A percentile compares a stretch with the other conserved stretches of the same genome.
Evolutionary conservation across 495 filamentous ascomycete species (phyloP).

Genomic region (Pyronema omphalodes): DNA sequence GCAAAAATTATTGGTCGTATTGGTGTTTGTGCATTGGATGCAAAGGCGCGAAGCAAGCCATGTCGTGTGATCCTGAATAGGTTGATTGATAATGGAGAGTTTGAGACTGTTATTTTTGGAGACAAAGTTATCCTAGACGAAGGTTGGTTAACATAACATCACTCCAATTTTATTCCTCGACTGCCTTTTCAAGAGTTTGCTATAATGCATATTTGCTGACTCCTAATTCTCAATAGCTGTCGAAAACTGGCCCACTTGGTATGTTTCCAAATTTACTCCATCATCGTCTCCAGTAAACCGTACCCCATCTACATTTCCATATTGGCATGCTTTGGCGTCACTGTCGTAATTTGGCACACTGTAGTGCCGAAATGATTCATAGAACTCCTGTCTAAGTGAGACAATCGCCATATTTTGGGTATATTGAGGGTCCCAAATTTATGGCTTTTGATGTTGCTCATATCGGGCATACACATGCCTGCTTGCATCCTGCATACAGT

Average conservation of each 20-base stretch:
- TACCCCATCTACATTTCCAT: too few relatives aligned
- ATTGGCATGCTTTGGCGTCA: too few relatives aligned
- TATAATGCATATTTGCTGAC: not conserved
- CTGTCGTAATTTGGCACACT: not conserved
- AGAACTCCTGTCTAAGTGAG: too few relatives aligned
- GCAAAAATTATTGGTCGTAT: conserved; percentile 40
- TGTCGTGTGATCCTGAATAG: conserved; percentile 87
- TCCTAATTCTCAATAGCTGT: conserved; percentile 29
- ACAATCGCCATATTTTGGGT: too few relatives aligned
- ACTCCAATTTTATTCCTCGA: not conserved
- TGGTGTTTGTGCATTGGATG: conserved; percentile 86
- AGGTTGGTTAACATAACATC: conserved; percentile 32
- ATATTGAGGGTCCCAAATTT: not conserved
- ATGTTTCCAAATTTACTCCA: conserved; percentile 8
- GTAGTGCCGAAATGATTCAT: not conserved
- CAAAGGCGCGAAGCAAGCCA: conserved; percentile 90
- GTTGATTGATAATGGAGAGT: conserved; percentile 73
- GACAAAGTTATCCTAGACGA: conserved; percentile 97
- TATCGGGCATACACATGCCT: not conserved
- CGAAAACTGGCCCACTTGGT: conserved; percentile 56
- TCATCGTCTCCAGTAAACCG: not conserved
- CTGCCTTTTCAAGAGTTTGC: not conserved
- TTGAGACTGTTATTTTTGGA: conserved; percentile 91
- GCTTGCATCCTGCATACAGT: not conserved
- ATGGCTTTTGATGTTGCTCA: not conserved